A percentile compares a stretch with the other conserved stretches of the same genome.
Evolutionary conservation across 345 rosid genomes (phyloP).

Genomic region (Lepidium didymum): DNA sequence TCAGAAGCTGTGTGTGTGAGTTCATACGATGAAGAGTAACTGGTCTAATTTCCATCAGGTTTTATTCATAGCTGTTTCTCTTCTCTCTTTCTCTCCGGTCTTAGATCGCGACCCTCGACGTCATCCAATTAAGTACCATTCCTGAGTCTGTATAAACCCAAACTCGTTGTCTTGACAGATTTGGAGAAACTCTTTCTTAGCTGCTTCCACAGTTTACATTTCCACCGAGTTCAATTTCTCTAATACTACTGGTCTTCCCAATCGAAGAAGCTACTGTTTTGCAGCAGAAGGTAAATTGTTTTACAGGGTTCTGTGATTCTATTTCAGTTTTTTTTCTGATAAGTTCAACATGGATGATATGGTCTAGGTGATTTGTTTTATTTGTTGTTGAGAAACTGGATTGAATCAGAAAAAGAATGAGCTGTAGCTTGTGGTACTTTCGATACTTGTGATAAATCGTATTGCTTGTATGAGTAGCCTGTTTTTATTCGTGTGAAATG

Average conservation of each 20-base stretch:
- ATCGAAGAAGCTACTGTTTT: conserved; percentile 22
- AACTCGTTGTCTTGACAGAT: conserved; percentile 7
- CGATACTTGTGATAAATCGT: not conserved
- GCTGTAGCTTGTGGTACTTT: not conserved
- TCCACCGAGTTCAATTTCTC: conserved; percentile 21
- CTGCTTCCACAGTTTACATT: conserved; percentile 15
- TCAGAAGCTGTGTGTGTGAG: not conserved
- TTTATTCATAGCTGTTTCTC: not conserved
- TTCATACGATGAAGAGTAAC: conserved; percentile 17
- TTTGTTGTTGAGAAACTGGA: not conserved
- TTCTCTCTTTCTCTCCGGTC: not conserved
- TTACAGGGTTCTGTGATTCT: not conserved
- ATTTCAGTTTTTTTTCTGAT: too few relatives aligned
- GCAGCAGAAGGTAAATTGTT: conserved; percentile 6
- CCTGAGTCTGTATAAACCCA: not conserved
- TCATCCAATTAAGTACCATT: not conserved
- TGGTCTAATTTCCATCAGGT: conserved; percentile 27
- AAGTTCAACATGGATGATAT: not conserved
- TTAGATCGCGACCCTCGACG: not conserved
- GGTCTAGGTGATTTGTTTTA: not conserved
- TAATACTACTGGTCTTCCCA: conserved; percentile 1
- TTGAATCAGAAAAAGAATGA: not conserved
- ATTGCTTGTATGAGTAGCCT: not conserved
- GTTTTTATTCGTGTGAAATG: not conserved
- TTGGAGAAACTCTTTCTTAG: conserved; percentile 20